phyloP scores from a whole-genome alignment of 2,329 filamentous ascomycete genomes.

The Neoarthrinium moseri region DNA sequence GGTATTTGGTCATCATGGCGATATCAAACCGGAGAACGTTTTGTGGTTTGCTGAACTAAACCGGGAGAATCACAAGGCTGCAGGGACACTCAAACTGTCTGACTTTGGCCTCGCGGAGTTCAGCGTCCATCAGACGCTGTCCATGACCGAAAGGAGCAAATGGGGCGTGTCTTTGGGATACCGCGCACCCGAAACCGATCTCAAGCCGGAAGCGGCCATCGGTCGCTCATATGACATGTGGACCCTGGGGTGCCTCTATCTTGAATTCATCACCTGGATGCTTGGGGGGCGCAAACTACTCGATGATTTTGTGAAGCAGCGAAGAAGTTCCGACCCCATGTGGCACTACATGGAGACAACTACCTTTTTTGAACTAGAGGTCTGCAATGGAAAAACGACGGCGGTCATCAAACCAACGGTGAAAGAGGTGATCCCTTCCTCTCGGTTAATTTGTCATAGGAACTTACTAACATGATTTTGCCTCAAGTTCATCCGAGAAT shows the following conservation, averaged over 20 bases:
- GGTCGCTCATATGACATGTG: conserved; percentile 22
- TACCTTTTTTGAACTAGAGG: neutral
- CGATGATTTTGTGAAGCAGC: neutral
- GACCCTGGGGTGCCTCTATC: conserved; percentile 24
- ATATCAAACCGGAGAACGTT: conserved; percentile 23
- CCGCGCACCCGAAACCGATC: conserved; percentile 17
- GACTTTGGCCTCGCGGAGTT: conserved; percentile 19
- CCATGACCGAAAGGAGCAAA: neutral
- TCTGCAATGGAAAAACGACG: neutral
- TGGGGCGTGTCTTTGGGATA: conserved; percentile 11
- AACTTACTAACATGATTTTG: neutral
- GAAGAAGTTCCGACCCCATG: neutral
- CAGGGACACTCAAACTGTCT: conserved; percentile 17
- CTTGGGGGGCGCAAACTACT: neutral
- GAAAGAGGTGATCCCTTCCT: neutral
- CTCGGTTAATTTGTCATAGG: neutral
- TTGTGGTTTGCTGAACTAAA: conserved; percentile 16
- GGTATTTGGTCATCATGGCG: conserved; percentile 6
- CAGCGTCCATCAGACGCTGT: too few relatives aligned
- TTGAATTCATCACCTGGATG: conserved; percentile 22
- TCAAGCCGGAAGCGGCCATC: conserved; percentile 6
- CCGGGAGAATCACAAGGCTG: neutral
- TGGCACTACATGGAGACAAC: neutral
- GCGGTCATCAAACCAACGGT: neutral
- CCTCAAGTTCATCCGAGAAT: neutral